Conservation (phyloP, 148 eudicot species). For the Diospyros lotus region DNA sequence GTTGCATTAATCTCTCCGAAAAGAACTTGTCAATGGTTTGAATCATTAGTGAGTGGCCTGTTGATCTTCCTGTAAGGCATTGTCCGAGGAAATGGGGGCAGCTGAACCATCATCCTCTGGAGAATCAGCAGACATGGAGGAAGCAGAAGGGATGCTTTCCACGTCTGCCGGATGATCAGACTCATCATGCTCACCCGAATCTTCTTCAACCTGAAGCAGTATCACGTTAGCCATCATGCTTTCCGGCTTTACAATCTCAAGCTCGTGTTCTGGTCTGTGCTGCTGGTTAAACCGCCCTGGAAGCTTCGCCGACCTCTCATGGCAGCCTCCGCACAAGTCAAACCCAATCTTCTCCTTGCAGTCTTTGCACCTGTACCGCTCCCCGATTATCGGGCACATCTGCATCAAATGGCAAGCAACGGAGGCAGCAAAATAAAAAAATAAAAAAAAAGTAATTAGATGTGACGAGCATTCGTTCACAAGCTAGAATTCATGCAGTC, state of each 20-base stretch:
- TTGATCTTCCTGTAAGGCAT: neutral
- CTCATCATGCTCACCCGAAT: neutral
- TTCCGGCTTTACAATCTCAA: conserved; percentile 32
- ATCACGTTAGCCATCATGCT: neutral
- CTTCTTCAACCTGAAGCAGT: neutral
- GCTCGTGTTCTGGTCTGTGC: conserved; percentile 62
- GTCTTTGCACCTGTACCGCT: conserved; percentile 57
- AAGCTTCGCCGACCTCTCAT: conserved; percentile 45
- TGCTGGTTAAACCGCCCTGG: conserved; percentile 79
- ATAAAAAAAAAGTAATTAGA: too few species aligned
- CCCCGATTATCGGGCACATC: conserved; percentile 68
- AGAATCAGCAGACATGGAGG: neutral
- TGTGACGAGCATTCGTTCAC: neutral
- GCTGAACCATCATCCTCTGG: conserved; percentile 10
- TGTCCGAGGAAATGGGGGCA: neutral
- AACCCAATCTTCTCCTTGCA: conserved; percentile 54
- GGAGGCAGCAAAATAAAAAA: too few species aligned
- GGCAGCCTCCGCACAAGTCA: conserved; percentile 67
- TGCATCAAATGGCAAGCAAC: conserved; percentile 14
- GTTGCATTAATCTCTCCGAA: neutral
- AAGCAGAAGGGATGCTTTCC: neutral
- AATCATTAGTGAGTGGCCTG: neutral
- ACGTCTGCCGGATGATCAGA: neutral
- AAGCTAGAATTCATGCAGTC: neutral
- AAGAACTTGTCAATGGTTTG: neutral